Percentiles rank a stretch among this genome's conserved stretches.
Conservation (phyloP, 345 rosid species). For the Ailanthus altissimus region DNA sequence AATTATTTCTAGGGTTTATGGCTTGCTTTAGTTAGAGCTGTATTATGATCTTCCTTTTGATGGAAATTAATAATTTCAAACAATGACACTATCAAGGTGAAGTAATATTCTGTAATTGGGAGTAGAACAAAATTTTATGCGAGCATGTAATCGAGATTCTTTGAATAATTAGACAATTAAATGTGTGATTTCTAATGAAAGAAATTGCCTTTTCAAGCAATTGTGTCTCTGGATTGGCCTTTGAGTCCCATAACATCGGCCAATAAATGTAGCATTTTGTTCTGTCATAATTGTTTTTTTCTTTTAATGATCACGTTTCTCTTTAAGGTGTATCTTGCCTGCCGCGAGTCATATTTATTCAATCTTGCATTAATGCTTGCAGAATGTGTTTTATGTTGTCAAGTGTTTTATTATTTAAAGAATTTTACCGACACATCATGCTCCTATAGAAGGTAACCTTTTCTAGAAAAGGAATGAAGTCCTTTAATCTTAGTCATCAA, state of each 20-base stretch:
- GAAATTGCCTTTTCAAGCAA: not conserved
- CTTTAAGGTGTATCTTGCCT: not conserved
- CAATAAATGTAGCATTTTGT: not conserved
- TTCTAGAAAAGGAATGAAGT: not conserved
- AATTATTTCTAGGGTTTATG: not conserved
- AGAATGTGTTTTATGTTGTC: not conserved
- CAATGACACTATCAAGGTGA: not conserved
- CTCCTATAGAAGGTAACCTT: not conserved
- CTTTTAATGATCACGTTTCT: not conserved
- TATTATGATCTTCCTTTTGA: too few relatives aligned
- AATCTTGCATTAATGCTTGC: not conserved
- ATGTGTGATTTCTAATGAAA: not conserved
- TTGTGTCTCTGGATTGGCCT: not conserved
- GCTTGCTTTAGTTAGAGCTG: not conserved
- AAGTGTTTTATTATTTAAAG: not conserved
- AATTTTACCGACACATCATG: not conserved
- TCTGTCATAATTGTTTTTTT: not conserved
- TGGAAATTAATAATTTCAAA: too few relatives aligned
- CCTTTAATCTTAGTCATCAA: not conserved
- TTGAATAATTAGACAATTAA: not conserved
- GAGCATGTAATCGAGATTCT: not conserved
- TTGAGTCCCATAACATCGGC: not conserved
- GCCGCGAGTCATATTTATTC: not conserved
- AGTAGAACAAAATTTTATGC: not conserved
- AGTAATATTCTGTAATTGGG: not conserved